phyloP scores from a whole-genome alignment of 2,329 filamentous ascomycete genomes.

The Fusarium pseudonygamai region DNA sequence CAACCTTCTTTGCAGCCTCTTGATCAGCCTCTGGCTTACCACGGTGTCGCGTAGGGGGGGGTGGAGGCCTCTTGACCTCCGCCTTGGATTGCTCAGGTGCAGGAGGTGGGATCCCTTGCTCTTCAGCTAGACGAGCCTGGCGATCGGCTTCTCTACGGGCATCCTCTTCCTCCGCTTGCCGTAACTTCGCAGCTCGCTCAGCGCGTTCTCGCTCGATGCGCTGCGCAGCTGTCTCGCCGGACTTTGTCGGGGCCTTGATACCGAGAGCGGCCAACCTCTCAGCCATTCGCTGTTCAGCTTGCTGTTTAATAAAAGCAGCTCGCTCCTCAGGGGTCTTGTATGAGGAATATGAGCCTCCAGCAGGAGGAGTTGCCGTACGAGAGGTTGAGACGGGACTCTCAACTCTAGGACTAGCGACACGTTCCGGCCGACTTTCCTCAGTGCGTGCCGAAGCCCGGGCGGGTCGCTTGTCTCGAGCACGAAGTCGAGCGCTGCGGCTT shows the following conservation, averaged over 20 bases:
- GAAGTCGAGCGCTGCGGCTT: slow-evolving; percentile 78
- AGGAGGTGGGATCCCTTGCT: slow-evolving; percentile 72
- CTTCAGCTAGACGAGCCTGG: slow-evolving; percentile 82
- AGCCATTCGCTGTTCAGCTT: slow-evolving; percentile 96
- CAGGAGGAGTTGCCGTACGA: slow-evolving; percentile 59
- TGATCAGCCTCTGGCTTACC: slow-evolving; percentile 68
- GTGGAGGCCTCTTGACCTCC: slow-evolving; percentile 73
- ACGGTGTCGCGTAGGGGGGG: slow-evolving; percentile 80
- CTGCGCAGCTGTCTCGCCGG: slow-evolving; percentile 83
- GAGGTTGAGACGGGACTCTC: slow-evolving; percentile 65
- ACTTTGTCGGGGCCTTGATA: slow-evolving; percentile 82
- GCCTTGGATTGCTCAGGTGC: slow-evolving; percentile 57
- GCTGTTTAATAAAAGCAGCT: slow-evolving; percentile 95
- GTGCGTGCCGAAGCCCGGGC: slow-evolving; percentile 53
- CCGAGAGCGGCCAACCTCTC: slow-evolving; percentile 93
- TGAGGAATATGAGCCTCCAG: slow-evolving; percentile 76
- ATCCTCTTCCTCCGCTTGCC: slow-evolving; percentile 94
- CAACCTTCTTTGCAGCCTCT: slow-evolving; percentile 64
- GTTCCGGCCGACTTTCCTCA: slow-evolving; percentile 55
- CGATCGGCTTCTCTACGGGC: slow-evolving; percentile 87
- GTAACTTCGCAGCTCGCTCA: slow-evolving; percentile 87
- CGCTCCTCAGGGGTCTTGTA: slow-evolving; percentile 94
- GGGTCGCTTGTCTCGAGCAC: slow-evolving; percentile 65
- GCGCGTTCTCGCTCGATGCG: slow-evolving; percentile 86
- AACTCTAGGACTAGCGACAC: slow-evolving; percentile 55